phyloP scores from a whole-genome alignment of 352 stramenopile species.

The Globisporangium paddicum region DNA sequence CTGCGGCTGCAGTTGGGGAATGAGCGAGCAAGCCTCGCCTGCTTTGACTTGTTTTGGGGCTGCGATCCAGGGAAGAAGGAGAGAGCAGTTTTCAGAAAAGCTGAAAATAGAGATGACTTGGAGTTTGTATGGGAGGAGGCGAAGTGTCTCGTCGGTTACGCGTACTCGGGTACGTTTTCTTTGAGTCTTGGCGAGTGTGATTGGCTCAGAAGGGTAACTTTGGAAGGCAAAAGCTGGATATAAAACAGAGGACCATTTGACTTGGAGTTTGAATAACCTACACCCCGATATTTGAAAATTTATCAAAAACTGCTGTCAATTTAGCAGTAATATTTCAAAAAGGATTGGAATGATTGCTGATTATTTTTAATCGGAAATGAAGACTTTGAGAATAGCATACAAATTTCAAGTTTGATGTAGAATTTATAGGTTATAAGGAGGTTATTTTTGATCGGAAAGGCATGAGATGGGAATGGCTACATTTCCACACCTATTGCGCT shows the following conservation, averaged over 20 bases:
- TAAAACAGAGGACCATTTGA: too few relatives aligned
- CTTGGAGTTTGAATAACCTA: too few relatives aligned
- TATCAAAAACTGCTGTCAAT: too few relatives aligned
- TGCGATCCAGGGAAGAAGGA: not conserved
- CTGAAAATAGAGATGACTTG: constrained; percentile 2
- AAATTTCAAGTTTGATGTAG: not conserved
- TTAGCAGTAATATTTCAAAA: too few relatives aligned
- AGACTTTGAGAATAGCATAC: too few relatives aligned
- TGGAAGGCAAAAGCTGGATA: too few relatives aligned
- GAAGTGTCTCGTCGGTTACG: constrained; percentile 3
- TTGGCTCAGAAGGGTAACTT: not conserved
- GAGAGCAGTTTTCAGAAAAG: not conserved
- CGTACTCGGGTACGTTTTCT: not conserved
- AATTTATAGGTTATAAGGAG: not conserved
- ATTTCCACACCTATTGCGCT: not conserved
- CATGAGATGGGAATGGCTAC: too few relatives aligned
- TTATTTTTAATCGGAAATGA: too few relatives aligned
- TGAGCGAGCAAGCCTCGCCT: not conserved
- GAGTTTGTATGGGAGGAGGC: not conserved
- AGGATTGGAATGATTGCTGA: too few relatives aligned
- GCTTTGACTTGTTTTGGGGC: not conserved
- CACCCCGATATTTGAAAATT: too few relatives aligned
- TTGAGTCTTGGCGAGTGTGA: not conserved
- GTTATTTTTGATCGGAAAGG: too few relatives aligned
- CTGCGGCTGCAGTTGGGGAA: constrained; percentile 1